These are phyloP conservation scores for Candida broadrunensis DNA, from an alignment of 805 yeast genomes.

Conservation along the genomic window DNA sequence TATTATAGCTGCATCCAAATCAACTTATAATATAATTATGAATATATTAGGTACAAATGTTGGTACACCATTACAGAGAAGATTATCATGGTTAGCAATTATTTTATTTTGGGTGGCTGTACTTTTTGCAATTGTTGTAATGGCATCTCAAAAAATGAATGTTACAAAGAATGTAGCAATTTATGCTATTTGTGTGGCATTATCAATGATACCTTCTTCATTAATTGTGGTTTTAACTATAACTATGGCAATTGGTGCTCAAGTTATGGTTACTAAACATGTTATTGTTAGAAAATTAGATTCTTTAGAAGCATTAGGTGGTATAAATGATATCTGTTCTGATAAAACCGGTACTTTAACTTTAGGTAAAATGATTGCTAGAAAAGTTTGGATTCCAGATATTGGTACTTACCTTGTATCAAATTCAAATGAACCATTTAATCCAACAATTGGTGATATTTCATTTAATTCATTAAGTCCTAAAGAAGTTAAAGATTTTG, in stretches of 20 bases:
- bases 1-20: constrained; percentile 42
- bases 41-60: constrained; percentile 69
- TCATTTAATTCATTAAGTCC: constrained; percentile 34
- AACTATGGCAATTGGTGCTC: constrained; percentile 82
- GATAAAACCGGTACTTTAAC: constrained; percentile 84
- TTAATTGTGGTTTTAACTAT: constrained; percentile 79
- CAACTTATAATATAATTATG: constrained; percentile 56
- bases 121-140: constrained; percentile 79
- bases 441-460: constrained; percentile 59
- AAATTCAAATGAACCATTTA: constrained; percentile 57
- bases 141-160: constrained; percentile 75
- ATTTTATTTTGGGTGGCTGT: constrained; percentile 73
- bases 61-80: constrained; percentile 82
- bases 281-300: constrained; percentile 77
- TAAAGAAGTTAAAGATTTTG: constrained; percentile 27
- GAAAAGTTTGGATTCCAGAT: constrained; percentile 64
- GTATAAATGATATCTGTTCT: constrained; percentile 76
- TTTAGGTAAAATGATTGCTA: constrained; percentile 76
- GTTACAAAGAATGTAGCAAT: constrained; percentile 83
- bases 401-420: constrained; percentile 55
- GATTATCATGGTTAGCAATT: constrained; percentile 74
- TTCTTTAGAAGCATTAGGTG: constrained; percentile 75
- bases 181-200: constrained; percentile 82
- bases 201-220: constrained; percentile 81
- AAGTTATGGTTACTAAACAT: constrained; percentile 62